phyloP scores from a whole-genome alignment of 2,329 filamentous ascomycete genomes.

The Phaeosphaeria sp. region DNA sequence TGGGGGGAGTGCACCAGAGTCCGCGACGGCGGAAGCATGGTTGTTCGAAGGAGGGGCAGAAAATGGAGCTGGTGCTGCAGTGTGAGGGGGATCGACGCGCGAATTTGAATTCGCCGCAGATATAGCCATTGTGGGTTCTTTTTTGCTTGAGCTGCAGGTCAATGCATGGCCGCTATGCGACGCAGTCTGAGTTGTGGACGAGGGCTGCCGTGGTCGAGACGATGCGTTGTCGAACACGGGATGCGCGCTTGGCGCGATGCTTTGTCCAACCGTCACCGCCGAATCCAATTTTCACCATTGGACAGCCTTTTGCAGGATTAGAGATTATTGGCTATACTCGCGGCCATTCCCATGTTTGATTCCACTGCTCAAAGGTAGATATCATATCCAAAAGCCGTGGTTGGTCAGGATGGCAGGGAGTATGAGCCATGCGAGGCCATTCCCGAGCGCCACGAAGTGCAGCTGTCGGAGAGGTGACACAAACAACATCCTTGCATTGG shows the following conservation, averaged over 20 bases:
- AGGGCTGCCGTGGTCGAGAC: slow-evolving; percentile 42
- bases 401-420: not conserved
- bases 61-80: slow-evolving; percentile 22
- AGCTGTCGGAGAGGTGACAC: not conserved
- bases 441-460: not conserved
- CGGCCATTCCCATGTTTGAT: not conserved
- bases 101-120: slow-evolving; percentile 31
- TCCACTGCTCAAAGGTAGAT: not conserved
- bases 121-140: slow-evolving; percentile 42
- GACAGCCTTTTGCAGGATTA: slow-evolving; percentile 24
- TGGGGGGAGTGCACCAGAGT: slow-evolving; percentile 36
- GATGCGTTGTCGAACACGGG: slow-evolving; percentile 39
- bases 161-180: slow-evolving; percentile 46
- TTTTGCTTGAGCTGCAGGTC: slow-evolving; percentile 45
- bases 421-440: not conserved
- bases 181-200: slow-evolving; percentile 40
- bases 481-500: not conserved
- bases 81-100: slow-evolving; percentile 32
- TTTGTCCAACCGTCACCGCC: slow-evolving; percentile 22
- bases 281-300: slow-evolving; percentile 24
- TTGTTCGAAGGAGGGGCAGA: slow-evolving; percentile 24
- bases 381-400: not conserved
- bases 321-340: not conserved
- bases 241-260: slow-evolving; percentile 28
- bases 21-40: slow-evolving; percentile 26